These are phyloP conservation scores for Salix exigua DNA, from an alignment of 345 rosid genomes.

Conservation along the genomic window DNA sequence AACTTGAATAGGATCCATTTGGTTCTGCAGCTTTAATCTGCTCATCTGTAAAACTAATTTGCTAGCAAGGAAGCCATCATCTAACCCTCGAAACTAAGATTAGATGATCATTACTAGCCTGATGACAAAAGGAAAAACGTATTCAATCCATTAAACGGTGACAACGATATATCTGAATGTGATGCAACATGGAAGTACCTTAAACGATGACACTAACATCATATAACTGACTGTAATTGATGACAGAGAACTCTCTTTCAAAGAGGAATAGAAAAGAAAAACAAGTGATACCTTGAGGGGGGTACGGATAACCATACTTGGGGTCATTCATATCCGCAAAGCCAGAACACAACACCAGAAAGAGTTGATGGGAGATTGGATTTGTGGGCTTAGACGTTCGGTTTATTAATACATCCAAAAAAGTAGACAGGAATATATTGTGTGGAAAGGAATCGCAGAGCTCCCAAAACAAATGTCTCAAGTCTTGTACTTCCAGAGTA, in stretches of 20 bases:
- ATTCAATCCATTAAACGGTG: neutral
- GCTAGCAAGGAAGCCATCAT: neutral
- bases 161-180: neutral
- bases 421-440: conserved; percentile 7
- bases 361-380: neutral
- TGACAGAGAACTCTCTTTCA: neutral
- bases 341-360: neutral
- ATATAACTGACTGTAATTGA: neutral
- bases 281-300: conserved; percentile 41
- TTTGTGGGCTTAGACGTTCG: neutral
- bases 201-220: neutral
- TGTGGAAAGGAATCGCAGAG: conserved; percentile 4
- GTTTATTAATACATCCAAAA: neutral
- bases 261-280: neutral
- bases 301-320: conserved; percentile 55
- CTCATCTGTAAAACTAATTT: neutral
- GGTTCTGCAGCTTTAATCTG: neutral
- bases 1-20: neutral
- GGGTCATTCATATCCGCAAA: conserved; percentile 32
- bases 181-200: neutral
- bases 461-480: neutral
- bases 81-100: neutral
- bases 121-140: neutral
- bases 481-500: neutral
- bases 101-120: neutral